phyloP scores from a whole-genome alignment of 768 basidiomycete genomes.

The Amanita muscaria region DNA sequence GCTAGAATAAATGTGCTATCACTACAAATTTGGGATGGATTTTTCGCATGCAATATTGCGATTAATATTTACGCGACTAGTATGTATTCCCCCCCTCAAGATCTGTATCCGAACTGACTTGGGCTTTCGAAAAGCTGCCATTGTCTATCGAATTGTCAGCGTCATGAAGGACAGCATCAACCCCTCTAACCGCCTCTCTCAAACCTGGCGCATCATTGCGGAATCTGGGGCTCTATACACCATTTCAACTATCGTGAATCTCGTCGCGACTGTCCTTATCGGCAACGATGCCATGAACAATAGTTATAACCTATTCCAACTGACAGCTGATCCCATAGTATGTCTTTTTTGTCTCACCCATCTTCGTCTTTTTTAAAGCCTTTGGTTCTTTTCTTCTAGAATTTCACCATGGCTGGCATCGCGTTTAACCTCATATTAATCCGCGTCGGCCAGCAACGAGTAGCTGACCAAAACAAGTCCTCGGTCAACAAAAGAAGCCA shows the following conservation, averaged over 20 bases:
- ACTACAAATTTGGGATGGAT: not conserved
- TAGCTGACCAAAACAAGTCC: not conserved
- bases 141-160: not conserved
- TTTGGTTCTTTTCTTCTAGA: not conserved
- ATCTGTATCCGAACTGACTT: not conserved
- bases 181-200: not conserved
- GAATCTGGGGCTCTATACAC: not conserved
- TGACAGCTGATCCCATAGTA: not conserved
- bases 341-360: not conserved
- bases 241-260: not conserved
- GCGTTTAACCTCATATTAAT: not conserved
- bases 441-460: too few species aligned
- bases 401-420: not conserved
- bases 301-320: not conserved
- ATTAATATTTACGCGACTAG: not conserved
- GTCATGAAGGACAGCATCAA: not conserved
- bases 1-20: not conserved
- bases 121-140: not conserved
- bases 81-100: not conserved
- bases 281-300: too few species aligned
- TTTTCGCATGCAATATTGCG: not conserved
- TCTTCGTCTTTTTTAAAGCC: not conserved
- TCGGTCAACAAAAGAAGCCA: not conserved
- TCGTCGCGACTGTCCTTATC: not conserved
- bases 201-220: not conserved